A percentile compares a stretch with the other conserved stretches of the same genome.
These are phyloP conservation scores for Stachybotrys chlorohalonatus DNA, from an alignment of 2,329 filamentous ascomycete genomes.

Conservation along the genomic window DNA sequence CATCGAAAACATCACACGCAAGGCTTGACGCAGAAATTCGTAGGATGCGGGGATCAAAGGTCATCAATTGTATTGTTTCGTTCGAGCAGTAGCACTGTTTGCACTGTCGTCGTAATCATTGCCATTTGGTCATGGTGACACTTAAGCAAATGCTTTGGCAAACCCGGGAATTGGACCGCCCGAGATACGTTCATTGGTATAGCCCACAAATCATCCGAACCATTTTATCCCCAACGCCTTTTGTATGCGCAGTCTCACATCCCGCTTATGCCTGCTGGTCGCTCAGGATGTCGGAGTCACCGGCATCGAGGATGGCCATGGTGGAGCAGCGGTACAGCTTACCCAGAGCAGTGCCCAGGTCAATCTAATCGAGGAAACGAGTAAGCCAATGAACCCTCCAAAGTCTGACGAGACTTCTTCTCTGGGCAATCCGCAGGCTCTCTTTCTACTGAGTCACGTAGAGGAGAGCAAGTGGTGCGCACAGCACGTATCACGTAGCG, in stretches of 20 bases:
- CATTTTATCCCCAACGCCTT: conserved; percentile 36
- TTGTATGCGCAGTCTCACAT: neutral
- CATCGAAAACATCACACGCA: neutral
- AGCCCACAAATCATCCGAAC: conserved; percentile 22
- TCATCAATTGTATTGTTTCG: conserved; percentile 27
- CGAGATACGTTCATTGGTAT: conserved; percentile 23
- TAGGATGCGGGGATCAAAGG: conserved; percentile 18
- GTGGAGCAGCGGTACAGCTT: conserved; percentile 98
- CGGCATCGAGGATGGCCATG: conserved; percentile 94
- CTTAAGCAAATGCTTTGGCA: neutral
- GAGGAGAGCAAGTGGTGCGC: neutral
- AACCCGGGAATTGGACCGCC: neutral
- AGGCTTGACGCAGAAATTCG: neutral
- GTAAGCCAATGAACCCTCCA: conserved; percentile 60
- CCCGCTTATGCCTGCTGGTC: conserved; percentile 37
- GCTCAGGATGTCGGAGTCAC: conserved; percentile 95
- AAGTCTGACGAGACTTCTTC: conserved; percentile 84
- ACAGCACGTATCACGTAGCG: neutral
- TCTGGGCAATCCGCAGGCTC: conserved; percentile 57
- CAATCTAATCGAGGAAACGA: conserved; percentile 42
- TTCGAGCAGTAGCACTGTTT: conserved; percentile 15
- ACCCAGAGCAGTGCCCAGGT: conserved; percentile 95
- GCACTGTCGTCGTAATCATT: neutral
- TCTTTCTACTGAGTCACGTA: conserved; percentile 3
- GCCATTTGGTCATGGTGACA: neutral